Percentiles rank a stretch among this genome's conserved stretches.
These are phyloP conservation scores for Chrysopogon serrulatus DNA, from an alignment of 176 grass and related monocot genomes.

Conservation along the genomic window DNA sequence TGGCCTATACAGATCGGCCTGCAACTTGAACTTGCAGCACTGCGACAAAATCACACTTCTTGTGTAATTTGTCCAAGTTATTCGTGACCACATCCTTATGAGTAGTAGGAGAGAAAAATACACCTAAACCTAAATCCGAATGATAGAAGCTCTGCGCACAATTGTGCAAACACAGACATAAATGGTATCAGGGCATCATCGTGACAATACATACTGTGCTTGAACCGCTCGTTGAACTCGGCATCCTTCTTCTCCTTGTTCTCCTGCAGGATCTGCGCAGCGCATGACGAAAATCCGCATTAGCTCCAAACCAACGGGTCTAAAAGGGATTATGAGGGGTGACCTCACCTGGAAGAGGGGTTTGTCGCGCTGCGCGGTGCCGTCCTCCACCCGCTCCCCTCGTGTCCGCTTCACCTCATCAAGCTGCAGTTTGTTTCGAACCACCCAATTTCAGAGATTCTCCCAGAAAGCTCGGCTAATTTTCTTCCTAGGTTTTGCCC, in stretches of 20 bases:
- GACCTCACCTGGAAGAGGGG: slow-evolving; percentile 67
- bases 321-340: not conserved
- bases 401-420: slow-evolving; percentile 79
- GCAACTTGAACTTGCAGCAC: not conserved
- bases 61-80: not conserved
- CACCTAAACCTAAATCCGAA: not conserved
- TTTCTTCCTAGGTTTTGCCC: slow-evolving; percentile 22
- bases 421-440: slow-evolving; percentile 38
- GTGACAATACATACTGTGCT: slow-evolving; percentile 53
- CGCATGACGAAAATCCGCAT: not conserved
- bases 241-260: slow-evolving; percentile 98
- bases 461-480: not conserved
- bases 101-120: not conserved
- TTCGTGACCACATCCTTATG: not conserved
- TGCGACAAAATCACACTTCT: not conserved
- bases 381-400: slow-evolving; percentile 86
- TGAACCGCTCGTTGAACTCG: slow-evolving; percentile 98
- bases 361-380: slow-evolving; percentile 85
- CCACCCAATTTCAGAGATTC: not conserved
- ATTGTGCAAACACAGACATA: not conserved
- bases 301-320: not conserved
- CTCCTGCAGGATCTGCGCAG: slow-evolving; percentile 75
- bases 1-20: not conserved
- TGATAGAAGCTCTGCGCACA: not conserved
- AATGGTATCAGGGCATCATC: not conserved